These are phyloP conservation scores for Kodamaea alishanica DNA, from an alignment of 1,139 yeast genomes.

Conservation along the genomic window DNA sequence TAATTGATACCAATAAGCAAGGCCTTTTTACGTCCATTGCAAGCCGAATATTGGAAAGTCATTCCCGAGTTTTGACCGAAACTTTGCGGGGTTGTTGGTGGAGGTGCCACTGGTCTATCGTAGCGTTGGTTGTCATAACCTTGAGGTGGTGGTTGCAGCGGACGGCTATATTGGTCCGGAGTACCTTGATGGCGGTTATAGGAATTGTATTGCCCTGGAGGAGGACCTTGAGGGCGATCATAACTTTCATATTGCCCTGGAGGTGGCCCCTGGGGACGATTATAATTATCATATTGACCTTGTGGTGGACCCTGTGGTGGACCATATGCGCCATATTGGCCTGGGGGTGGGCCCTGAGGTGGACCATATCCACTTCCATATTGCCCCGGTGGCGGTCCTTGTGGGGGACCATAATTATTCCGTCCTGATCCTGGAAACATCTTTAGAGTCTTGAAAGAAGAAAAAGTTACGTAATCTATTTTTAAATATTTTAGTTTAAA, in stretches of 20 bases:
- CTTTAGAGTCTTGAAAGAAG: background rate
- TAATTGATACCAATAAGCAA: constrained; percentile 84
- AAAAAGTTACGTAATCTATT: no score
- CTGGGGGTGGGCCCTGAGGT: constrained; percentile 15
- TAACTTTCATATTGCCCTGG: constrained; percentile 4
- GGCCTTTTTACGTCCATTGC: constrained; percentile 77
- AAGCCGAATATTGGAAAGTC: constrained; percentile 59
- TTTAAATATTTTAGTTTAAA: no score
- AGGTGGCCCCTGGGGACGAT: constrained; percentile 5
- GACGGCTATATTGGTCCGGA: constrained; percentile 4
- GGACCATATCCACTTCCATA: constrained; percentile 6
- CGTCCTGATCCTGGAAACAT: constrained; percentile 26
- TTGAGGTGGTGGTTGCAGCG: constrained; percentile 8
- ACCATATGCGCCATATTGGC: constrained; percentile 4
- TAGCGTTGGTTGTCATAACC: constrained; percentile 9
- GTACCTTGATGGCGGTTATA: constrained; percentile 1
- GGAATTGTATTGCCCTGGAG: constrained; percentile 10
- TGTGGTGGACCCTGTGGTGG: constrained; percentile 13
- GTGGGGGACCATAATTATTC: constrained; percentile 9
- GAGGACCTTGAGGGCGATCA: constrained; percentile 15
- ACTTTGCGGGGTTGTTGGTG: constrained; percentile 19
- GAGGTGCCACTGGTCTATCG: constrained; percentile 11
- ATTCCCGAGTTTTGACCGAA: constrained; percentile 21
- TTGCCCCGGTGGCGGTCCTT: constrained; percentile 7
- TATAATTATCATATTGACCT: constrained; percentile 4